Conservation (phyloP, 2,329 filamentous ascomycete species). For the Aureobasidium leucospermi region DNA sequence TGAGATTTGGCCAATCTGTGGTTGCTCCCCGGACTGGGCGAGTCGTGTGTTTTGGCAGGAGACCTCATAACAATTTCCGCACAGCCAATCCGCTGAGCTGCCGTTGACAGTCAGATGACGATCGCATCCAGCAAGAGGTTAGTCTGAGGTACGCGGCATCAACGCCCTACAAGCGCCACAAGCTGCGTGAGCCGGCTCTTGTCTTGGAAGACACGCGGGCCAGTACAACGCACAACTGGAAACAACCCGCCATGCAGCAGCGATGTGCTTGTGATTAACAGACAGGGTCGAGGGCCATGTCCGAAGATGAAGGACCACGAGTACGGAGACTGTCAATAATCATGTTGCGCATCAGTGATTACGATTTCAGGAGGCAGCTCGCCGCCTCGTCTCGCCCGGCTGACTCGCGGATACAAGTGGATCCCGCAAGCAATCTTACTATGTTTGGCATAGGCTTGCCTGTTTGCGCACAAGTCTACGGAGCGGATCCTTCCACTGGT, state of each 20-base stretch:
- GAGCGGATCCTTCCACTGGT: conserved; percentile 9
- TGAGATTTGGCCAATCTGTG: conserved; percentile 12
- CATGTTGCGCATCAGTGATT: conserved; percentile 4
- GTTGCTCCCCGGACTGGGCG: conserved; percentile 2
- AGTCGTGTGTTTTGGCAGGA: conserved; percentile 6
- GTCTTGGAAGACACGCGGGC: conserved; percentile 9
- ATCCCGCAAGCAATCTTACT: not conserved
- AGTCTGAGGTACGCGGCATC: conserved; percentile 4
- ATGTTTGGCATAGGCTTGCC: conserved; percentile 10
- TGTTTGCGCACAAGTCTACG: not conserved
- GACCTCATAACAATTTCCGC: conserved; percentile 5
- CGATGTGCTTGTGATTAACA: not conserved
- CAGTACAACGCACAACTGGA: conserved; percentile 8
- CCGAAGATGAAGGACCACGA: not conserved
- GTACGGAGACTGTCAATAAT: not conserved
- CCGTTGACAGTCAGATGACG: conserved; percentile 10
- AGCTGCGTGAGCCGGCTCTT: conserved; percentile 1
- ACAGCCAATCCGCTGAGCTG: not conserved
- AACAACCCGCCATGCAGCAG: not conserved
- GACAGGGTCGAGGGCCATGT: not conserved
- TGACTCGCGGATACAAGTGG: conserved; percentile 7
- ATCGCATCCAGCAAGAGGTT: not conserved
- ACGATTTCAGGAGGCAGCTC: not conserved
- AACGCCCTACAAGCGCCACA: conserved; percentile 7
- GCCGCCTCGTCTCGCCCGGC: conserved; percentile 5